A percentile compares a stretch with the other conserved stretches of the same genome.
These are phyloP conservation scores for Lasiosphaeris hirsuta DNA, from an alignment of 495 filamentous ascomycete genomes.

Conservation along the genomic window DNA sequence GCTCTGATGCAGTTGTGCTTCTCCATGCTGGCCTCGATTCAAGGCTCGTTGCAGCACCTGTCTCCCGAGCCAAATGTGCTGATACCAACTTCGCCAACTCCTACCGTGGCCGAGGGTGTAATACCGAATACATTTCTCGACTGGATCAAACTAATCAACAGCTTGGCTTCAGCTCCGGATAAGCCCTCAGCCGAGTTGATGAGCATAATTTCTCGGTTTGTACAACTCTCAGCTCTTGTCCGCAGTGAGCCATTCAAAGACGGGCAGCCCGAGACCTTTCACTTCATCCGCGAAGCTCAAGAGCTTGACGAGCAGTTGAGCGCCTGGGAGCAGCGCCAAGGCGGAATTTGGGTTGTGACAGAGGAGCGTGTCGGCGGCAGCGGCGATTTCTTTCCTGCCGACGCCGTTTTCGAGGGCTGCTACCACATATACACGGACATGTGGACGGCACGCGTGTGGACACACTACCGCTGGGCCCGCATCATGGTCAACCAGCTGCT, in stretches of 20 bases:
- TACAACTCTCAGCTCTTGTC: slow-evolving; percentile 31
- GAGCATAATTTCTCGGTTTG: slow-evolving; percentile 28
- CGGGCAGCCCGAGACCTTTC: slow-evolving; percentile 26
- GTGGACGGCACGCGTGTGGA: slow-evolving; percentile 58
- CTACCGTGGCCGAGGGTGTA: slow-evolving; percentile 27
- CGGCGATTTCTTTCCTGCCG: slow-evolving; percentile 31
- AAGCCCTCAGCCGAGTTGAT: slow-evolving; percentile 31
- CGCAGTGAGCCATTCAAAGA: slow-evolving; percentile 31
- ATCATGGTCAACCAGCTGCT: slow-evolving; percentile 57
- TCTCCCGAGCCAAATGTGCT: slow-evolving; percentile 19
- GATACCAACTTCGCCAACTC: slow-evolving; percentile 18
- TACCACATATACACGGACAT: slow-evolving; percentile 59
- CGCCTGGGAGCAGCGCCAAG: slow-evolving; percentile 29
- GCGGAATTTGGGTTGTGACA: slow-evolving; percentile 29
- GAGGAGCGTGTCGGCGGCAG: slow-evolving; percentile 15
- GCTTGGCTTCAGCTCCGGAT: slow-evolving; percentile 23
- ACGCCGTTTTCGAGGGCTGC: slow-evolving; percentile 50
- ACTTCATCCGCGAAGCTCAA: slow-evolving; percentile 31
- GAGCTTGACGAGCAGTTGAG: slow-evolving; percentile 34
- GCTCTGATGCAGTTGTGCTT: slow-evolving; percentile 42
- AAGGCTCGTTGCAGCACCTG: slow-evolving; percentile 16
- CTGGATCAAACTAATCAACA: slow-evolving; percentile 32
- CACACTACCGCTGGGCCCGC: slow-evolving; percentile 60
- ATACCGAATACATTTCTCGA: slow-evolving; percentile 37
- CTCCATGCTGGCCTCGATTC: slow-evolving; percentile 36